A percentile compares a stretch with the other conserved stretches of the same genome.
These are phyloP conservation scores for Melampsora larici-populina DNA, from an alignment of 1,284 basidiomycete species.

Conservation along the genomic window DNA sequence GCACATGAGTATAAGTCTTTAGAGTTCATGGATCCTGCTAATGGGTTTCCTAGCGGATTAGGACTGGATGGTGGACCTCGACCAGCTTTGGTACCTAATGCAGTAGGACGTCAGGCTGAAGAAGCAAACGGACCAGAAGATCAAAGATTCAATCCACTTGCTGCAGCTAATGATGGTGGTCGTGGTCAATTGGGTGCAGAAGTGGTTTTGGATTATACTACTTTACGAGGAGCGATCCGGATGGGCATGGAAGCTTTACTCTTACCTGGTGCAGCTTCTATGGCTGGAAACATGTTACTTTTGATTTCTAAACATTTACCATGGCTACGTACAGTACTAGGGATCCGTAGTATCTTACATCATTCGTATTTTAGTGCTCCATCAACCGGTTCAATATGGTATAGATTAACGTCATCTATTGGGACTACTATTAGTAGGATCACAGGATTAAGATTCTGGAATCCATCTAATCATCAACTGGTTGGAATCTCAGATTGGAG, in stretches of 20 bases:
- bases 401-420: background rate
- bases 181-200: slow-evolving; percentile 15
- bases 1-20: slow-evolving; percentile 15
- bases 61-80: background rate
- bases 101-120: background rate
- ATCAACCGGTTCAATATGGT: slow-evolving; percentile 4
- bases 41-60: background rate
- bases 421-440: background rate
- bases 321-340: slow-evolving; percentile 27
- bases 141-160: background rate
- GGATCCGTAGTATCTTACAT: background rate
- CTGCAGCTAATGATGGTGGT: slow-evolving; percentile 9
- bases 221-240: slow-evolving; percentile 20
- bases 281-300: slow-evolving; percentile 17
- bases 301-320: slow-evolving; percentile 17
- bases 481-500: background rate
- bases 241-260: slow-evolving; percentile 39
- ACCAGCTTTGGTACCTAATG: background rate
- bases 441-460: background rate
- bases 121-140: slow-evolving; percentile 6
- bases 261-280: slow-evolving; percentile 28
- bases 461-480: background rate
- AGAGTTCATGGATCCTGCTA: slow-evolving; percentile 18
- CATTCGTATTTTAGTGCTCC: background rate
- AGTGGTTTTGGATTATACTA: slow-evolving; percentile 27